Evolutionary conservation across 2,329 filamentous ascomycete genomes (phyloP), one percentile per base, ranked within the genome.

Genomic region (Sporothrix luriei): DNA sequence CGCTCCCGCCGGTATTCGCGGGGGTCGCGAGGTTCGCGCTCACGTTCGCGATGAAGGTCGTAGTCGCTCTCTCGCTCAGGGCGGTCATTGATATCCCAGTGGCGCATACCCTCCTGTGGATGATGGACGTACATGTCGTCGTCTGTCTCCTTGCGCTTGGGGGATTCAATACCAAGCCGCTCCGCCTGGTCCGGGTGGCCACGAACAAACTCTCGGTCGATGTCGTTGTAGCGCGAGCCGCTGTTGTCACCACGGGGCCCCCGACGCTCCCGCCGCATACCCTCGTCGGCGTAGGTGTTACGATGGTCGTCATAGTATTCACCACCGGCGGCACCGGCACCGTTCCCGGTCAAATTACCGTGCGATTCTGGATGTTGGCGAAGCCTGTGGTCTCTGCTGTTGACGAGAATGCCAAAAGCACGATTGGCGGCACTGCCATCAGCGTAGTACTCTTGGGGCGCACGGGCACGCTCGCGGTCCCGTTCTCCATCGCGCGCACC

Each of bases 401-500:
- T 73, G 46, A 73, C 68, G 1, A 73, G 11, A 21, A 74, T 62
- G 48, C 72, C 72, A 51, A 62, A 73, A 9, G 61, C 57, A 49
- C 70, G 72, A 48, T 73, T 71, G 16, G 72, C 66, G 3, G 54
- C 21, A 21, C 52, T 70, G n/a, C 71, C 71, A n/a, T 73, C 72
- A 2, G 72, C 71, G 21, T 73, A 72, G 51, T 73, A 71, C 38
- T 73, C 72, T n/a, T 64, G 71, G 46, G 43, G 16, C 0, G 61
- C 19, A 26, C 69, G 71, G 5, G 66, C 69, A 7, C 69, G 65
- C 3, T 70, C 51, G 3, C 64, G 64, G 13, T 68, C 66, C 49
- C 66, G 61, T 14, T 67, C 66, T 6, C 73, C 74, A 43, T 75
- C 74, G 24, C 76, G 71, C 9, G 75, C 73, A 16, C 77, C 76